Conservation (phyloP, 495 filamentous ascomycete species). For the Staphylotrichum tortipilum region DNA sequence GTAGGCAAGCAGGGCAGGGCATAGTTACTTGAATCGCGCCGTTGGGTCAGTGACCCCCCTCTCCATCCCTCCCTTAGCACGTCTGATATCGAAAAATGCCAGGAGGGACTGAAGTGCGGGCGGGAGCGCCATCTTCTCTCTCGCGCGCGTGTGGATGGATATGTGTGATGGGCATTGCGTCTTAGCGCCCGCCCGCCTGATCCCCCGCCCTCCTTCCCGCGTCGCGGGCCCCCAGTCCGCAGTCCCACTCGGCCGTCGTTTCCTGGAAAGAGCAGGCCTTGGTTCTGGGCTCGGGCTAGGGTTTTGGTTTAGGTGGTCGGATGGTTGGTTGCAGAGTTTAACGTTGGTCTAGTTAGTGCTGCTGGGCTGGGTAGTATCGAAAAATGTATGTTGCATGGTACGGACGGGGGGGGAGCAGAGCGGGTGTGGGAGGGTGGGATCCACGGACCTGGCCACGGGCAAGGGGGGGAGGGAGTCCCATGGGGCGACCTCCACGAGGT, state of each 20-base stretch:
- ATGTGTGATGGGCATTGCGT: background rate
- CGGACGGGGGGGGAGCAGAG: too few relatives aligned
- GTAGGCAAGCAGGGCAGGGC: too few relatives aligned
- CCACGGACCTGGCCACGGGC: conserved; percentile 5
- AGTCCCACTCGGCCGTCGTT: too few relatives aligned
- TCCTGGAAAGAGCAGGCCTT: conserved; percentile 9
- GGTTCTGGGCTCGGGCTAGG: conserved; percentile 13
- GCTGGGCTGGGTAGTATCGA: background rate
- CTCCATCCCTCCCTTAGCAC: too few relatives aligned
- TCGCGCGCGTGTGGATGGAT: too few relatives aligned
- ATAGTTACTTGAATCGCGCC: background rate
- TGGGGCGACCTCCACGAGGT: background rate
- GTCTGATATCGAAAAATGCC: too few relatives aligned
- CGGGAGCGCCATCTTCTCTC: too few relatives aligned
- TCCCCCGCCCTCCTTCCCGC: background rate
- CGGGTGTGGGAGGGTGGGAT: conserved; percentile 6
- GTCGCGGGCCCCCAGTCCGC: too few relatives aligned
- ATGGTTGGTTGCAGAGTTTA: too few relatives aligned
- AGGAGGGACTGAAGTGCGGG: too few relatives aligned
- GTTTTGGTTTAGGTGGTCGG: background rate
- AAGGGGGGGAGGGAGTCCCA: background rate
- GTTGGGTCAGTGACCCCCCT: background rate
- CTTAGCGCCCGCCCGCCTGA: conserved; percentile 8
- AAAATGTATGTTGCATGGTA: too few relatives aligned
- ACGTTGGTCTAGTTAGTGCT: too few relatives aligned